Evolutionary conservation across 192 early-diverging fungal genomes (phyloP).

Genomic region (Ambispora gerdemannii): DNA sequence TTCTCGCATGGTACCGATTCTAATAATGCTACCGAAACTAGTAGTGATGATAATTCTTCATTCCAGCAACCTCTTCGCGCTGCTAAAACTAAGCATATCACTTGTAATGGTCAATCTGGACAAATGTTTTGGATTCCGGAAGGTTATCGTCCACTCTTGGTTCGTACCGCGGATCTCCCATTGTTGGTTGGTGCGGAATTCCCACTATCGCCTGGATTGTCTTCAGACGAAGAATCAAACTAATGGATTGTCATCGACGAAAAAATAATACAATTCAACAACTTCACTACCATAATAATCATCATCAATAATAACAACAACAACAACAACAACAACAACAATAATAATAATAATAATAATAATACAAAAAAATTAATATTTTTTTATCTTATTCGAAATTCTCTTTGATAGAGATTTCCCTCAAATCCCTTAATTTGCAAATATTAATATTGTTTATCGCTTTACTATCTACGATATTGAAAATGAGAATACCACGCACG

Average conservation of each 20-base stretch:
- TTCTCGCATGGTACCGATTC: background rate
- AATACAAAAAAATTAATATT: too few species aligned
- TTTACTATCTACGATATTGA: too few species aligned
- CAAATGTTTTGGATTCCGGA: constrained; percentile 16
- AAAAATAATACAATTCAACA: too few species aligned
- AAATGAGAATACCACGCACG: too few species aligned
- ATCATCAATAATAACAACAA: too few species aligned
- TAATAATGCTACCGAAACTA: background rate
- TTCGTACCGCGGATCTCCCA: constrained; percentile 10
- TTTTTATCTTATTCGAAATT: too few species aligned
- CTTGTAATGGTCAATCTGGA: constrained; percentile 4
- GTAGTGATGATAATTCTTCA: background rate
- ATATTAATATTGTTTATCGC: too few species aligned
- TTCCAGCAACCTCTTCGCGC: background rate
- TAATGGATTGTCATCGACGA: background rate
- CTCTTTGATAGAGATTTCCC: too few species aligned
- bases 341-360: too few species aligned
- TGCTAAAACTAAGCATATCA: constrained; percentile 6
- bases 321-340: too few species aligned
- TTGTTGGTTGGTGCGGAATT: constrained; percentile 19
- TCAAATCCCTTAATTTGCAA: too few species aligned
- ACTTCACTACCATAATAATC: too few species aligned
- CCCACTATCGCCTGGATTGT: background rate
- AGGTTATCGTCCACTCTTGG: constrained; percentile 13
- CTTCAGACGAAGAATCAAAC: background rate